Conservation (phyloP, 2,329 filamentous ascomycete species). For the Ophiostoma quercus region DNA sequence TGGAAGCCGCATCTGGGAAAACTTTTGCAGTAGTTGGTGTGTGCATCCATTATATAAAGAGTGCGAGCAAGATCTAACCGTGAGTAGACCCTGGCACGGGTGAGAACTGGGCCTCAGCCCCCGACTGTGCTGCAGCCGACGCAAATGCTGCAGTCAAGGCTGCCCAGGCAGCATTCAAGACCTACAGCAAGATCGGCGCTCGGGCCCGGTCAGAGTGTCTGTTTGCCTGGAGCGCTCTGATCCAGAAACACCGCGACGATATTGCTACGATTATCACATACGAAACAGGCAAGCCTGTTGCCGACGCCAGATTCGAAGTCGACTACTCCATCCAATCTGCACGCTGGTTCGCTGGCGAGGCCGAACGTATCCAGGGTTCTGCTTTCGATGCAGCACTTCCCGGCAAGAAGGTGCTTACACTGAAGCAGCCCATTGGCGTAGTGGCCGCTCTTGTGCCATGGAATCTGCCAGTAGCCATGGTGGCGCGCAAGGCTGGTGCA, state of each 20-base stretch:
- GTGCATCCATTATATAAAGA: neutral
- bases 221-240: conserved; percentile 36
- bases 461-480: conserved; percentile 65
- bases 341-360: conserved; percentile 50
- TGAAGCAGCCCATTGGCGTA: conserved; percentile 70
- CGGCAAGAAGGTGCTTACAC: conserved; percentile 59
- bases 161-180: conserved; percentile 36
- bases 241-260: conserved; percentile 35
- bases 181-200: conserved; percentile 37
- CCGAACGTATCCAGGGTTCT: conserved; percentile 51
- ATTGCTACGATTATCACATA: conserved; percentile 38
- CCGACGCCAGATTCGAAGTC: conserved; percentile 50
- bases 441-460: conserved; percentile 64
- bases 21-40: neutral
- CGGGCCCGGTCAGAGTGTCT: conserved; percentile 36
- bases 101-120: neutral
- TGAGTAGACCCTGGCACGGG: conserved; percentile 1
- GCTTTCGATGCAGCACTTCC: conserved; percentile 55
- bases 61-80: neutral
- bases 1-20: neutral
- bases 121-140: conserved; percentile 29
- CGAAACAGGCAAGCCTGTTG: conserved; percentile 54
- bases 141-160: conserved; percentile 37
- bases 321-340: conserved; percentile 50
- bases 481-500: conserved; percentile 61